A percentile compares a stretch with the other conserved stretches of the same genome.
phyloP scores from a whole-genome alignment of 179 eudicot species.

The Monotropa hypopitys region DNA sequence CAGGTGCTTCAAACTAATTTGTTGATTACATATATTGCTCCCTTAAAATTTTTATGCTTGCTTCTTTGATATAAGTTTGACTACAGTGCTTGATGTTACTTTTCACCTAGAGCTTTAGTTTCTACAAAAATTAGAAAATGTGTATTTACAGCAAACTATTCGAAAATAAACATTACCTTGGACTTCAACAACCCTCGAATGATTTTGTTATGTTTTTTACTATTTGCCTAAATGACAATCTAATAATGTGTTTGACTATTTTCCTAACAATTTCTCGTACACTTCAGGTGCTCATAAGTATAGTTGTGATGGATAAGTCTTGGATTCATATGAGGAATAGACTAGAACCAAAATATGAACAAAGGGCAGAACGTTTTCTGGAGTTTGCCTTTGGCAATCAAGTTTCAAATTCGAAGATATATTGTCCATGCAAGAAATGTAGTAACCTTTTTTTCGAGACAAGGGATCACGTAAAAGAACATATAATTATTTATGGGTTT shows the following conservation, averaged over 20 bases:
- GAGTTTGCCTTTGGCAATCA: not conserved
- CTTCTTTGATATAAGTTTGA: not conserved
- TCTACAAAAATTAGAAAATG: not conserved
- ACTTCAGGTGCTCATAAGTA: too few relatives aligned
- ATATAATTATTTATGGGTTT: too few relatives aligned
- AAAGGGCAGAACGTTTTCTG: not conserved
- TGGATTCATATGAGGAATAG: not conserved
- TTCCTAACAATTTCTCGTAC: too few relatives aligned
- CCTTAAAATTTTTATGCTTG: not conserved
- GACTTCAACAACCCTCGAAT: not conserved
- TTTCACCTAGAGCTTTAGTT: not conserved
- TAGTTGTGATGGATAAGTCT: not conserved
- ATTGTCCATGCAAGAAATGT: too few relatives aligned
- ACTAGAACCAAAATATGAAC: not conserved
- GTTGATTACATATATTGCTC: not conserved
- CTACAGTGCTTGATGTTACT: not conserved
- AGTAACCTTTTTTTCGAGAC: too few relatives aligned
- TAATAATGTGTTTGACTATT: too few relatives aligned
- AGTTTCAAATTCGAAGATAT: too few relatives aligned
- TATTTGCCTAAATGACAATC: too few relatives aligned
- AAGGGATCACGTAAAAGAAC: too few relatives aligned
- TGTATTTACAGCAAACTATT: not conserved
- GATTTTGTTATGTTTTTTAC: too few relatives aligned
- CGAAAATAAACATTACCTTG: not conserved
- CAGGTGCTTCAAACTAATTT: constrained; percentile 47